phyloP scores from a whole-genome alignment of 75 land plant species.

The Selaginella moellendorffii region DNA sequence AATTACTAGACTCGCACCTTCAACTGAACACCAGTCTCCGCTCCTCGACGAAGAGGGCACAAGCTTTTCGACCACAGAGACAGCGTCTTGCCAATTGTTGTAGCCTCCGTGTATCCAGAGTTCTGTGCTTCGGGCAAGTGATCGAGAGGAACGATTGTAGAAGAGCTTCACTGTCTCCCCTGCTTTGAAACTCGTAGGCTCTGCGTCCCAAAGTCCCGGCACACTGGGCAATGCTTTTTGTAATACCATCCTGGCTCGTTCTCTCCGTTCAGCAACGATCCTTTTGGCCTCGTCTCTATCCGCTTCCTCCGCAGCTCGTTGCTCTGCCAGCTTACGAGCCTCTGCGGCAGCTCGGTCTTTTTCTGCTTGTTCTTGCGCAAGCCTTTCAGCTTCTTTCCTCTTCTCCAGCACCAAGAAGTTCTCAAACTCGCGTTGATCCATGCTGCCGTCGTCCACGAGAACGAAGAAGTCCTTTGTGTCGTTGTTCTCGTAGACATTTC shows the following conservation, averaged over 20 bases:
- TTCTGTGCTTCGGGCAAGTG: constrained; percentile 37
- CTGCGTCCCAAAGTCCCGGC: constrained; percentile 49
- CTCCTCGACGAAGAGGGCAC: constrained; percentile 20
- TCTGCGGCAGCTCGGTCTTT: constrained; percentile 49
- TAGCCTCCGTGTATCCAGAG: constrained; percentile 87
- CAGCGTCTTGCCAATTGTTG: constrained; percentile 60
- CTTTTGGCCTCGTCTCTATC: constrained; percentile 58
- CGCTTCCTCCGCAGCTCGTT: constrained; percentile 42
- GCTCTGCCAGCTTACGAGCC: constrained; percentile 37
- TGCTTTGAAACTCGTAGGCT: constrained; percentile 43
- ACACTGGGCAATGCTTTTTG: constrained; percentile 33
- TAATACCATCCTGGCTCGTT: constrained; percentile 19
- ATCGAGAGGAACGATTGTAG: constrained; percentile 49
- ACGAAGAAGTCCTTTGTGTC: constrained; percentile 42
- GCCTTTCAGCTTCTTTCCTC: constrained; percentile 40
- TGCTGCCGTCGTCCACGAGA: constrained; percentile 39
- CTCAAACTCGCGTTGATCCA: constrained; percentile 56
- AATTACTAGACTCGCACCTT: constrained; percentile 35
- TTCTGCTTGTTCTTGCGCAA: constrained; percentile 52
- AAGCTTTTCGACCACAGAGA: constrained; percentile 47
- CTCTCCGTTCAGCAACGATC: constrained; percentile 35
- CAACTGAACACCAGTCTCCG: constrained; percentile 75
- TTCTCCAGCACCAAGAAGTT: constrained; percentile 70
- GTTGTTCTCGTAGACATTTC: constrained; percentile 70
- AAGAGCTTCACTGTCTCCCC: constrained; percentile 43